phyloP scores from a whole-genome alignment of 1,284 basidiomycete species.

The Pseudozyma pruni region DNA sequence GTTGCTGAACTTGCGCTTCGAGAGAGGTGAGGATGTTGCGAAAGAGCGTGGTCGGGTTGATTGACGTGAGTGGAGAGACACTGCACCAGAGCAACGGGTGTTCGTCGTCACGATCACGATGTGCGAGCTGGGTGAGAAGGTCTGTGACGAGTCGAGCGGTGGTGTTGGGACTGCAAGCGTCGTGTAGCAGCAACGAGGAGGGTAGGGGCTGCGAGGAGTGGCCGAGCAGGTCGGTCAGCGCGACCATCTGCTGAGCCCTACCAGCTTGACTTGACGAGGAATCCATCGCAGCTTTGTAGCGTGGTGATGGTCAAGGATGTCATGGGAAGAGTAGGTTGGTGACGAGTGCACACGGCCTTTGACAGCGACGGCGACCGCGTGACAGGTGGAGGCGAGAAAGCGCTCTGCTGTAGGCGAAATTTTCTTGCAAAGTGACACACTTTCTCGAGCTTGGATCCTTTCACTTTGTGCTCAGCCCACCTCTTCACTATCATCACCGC shows the following conservation, averaged over 20 bases:
- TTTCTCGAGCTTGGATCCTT: too few species aligned
- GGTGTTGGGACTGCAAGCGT: slow-evolving; percentile 46
- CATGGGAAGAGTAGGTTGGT: not conserved
- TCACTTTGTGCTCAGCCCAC: too few species aligned
- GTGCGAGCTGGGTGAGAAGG: slow-evolving; percentile 14
- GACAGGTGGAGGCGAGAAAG: too few species aligned
- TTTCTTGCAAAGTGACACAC: too few species aligned
- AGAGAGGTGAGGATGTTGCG: slow-evolving; percentile 38
- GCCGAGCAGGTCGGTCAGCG: slow-evolving; percentile 26
- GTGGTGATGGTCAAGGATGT: not conserved
- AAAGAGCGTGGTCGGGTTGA: slow-evolving; percentile 40
- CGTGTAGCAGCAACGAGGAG: slow-evolving; percentile 37
- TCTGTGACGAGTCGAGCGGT: slow-evolving; percentile 34
- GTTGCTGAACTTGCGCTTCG: slow-evolving; percentile 16
- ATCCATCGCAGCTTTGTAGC: slow-evolving; percentile 4
- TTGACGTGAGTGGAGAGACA: slow-evolving; percentile 42
- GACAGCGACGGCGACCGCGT: too few species aligned
- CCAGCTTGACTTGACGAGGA: slow-evolving; percentile 13
- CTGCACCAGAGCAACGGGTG: slow-evolving; percentile 21
- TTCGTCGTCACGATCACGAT: not conserved
- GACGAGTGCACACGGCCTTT: too few species aligned
- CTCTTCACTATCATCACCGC: too few species aligned
- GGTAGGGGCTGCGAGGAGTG: slow-evolving; percentile 33
- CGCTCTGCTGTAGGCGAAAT: too few species aligned
- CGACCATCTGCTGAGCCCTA: slow-evolving; percentile 20